These are phyloP conservation scores for Yamadazyma dushanensis DNA, from an alignment of 1,139 yeast species.

Conservation along the genomic window DNA sequence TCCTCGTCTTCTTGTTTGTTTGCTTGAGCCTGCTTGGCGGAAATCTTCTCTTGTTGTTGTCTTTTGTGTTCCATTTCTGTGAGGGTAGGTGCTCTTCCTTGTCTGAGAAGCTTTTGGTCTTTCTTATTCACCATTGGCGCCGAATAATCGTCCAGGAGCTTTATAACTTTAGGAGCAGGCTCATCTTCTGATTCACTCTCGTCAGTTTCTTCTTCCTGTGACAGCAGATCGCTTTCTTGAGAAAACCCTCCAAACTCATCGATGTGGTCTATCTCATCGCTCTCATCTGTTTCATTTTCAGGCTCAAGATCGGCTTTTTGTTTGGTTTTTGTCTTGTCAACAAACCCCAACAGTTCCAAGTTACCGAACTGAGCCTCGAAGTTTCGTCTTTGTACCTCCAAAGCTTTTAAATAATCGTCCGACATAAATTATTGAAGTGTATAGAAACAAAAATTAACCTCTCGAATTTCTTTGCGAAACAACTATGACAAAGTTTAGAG, in stretches of 20 bases:
- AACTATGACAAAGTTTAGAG: constrained; percentile 82
- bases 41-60: constrained; percentile 20
- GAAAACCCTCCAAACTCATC: constrained; percentile 16
- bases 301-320: constrained; percentile 7
- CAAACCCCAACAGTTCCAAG: constrained; percentile 57
- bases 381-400: constrained; percentile 58
- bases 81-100: constrained; percentile 45
- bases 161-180: constrained; percentile 34
- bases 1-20: constrained; percentile 40
- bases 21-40: constrained; percentile 29
- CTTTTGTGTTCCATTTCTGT: constrained; percentile 32
- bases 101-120: constrained; percentile 33
- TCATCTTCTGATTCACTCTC: constrained; percentile 12
- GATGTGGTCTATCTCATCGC: constrained; percentile 16
- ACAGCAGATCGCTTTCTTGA: neutral
- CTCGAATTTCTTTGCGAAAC: neutral
- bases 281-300: constrained; percentile 8
- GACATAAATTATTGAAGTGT: neutral
- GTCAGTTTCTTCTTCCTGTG: constrained; percentile 8
- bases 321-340: constrained; percentile 47
- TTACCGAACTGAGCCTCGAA: constrained; percentile 74
- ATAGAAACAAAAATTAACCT: neutral
- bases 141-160: constrained; percentile 26
- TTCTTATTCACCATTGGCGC: constrained; percentile 25
- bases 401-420: constrained; percentile 41